These are phyloP conservation scores for Dissophora ornata DNA, from an alignment of 192 early-diverging fungal species.

Conservation along the genomic window DNA sequence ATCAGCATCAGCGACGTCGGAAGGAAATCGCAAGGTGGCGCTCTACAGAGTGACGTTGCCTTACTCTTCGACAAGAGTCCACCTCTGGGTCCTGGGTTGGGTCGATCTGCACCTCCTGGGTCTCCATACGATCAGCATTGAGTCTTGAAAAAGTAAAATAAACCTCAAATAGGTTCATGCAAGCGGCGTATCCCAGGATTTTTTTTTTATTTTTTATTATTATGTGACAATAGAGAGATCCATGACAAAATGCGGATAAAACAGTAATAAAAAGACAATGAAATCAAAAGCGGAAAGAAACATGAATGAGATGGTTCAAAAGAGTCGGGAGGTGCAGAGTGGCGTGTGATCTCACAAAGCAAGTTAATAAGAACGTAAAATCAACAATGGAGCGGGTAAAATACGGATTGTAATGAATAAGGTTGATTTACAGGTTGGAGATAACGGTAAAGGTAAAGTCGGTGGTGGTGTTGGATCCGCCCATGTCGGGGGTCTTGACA, in stretches of 20 bases:
- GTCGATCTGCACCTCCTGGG: constrained; percentile 30
- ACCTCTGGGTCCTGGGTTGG: constrained; percentile 48
- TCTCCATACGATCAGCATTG: constrained; percentile 44
- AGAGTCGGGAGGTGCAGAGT: constrained; percentile 11
- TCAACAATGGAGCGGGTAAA: constrained; percentile 2
- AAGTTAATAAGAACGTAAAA: neutral
- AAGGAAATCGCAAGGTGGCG: constrained; percentile 1
- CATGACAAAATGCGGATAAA: constrained; percentile 7
- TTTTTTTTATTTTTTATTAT: constrained; percentile 14
- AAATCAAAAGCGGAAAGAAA: too few species aligned
- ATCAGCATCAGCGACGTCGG: neutral
- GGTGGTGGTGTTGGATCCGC: constrained; percentile 87
- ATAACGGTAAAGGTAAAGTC: constrained; percentile 96
- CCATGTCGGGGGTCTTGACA: constrained; percentile 88
- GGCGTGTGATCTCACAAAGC: neutral
- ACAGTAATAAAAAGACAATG: constrained; percentile 16
- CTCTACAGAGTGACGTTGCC: constrained; percentile 26
- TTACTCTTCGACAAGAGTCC: constrained; percentile 24
- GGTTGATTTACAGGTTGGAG: constrained; percentile 67
- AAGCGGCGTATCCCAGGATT: too few species aligned
- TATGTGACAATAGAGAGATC: neutral
- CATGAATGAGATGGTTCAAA: neutral
- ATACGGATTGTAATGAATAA: neutral
- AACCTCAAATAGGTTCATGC: too few species aligned
- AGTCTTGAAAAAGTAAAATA: too few species aligned